Evolutionary conservation across 2,329 filamentous ascomycete genomes (phyloP).

Genomic region (Chaetomium sp.): DNA sequence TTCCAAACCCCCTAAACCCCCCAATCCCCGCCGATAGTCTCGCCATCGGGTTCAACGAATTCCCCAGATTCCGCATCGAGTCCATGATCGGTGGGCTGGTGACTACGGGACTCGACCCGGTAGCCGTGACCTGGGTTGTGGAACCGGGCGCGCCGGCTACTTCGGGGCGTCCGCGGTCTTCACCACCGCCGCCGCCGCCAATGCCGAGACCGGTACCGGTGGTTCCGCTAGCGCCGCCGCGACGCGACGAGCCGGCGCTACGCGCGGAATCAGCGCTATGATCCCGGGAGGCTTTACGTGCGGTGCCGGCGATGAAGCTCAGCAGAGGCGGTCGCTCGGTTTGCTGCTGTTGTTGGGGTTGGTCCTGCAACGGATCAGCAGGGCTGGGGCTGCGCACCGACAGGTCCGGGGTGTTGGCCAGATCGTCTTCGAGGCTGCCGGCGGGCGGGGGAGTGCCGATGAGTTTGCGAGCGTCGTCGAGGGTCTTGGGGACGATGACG

Average conservation of each 20-base stretch:
- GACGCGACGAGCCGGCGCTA: slow-evolving; percentile 53
- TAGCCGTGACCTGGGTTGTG: slow-evolving; percentile 25
- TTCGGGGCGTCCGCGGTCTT: too few relatives aligned
- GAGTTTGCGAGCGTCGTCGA: slow-evolving; percentile 87
- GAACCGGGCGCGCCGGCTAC: neutral
- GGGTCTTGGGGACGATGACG: slow-evolving; percentile 70
- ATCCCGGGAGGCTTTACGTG: slow-evolving; percentile 54
- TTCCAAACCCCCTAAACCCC: slow-evolving; percentile 69
- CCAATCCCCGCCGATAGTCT: slow-evolving; percentile 64
- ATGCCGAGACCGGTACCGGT: slow-evolving; percentile 4
- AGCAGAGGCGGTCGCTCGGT: slow-evolving; percentile 40
- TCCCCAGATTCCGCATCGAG: slow-evolving; percentile 74
- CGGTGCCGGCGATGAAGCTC: slow-evolving; percentile 59
- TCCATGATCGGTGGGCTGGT: slow-evolving; percentile 62
- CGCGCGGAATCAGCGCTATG: slow-evolving; percentile 67
- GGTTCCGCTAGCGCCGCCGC: slow-evolving; percentile 34
- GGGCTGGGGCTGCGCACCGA: neutral
- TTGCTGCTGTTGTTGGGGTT: neutral
- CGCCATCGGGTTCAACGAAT: slow-evolving; percentile 74
- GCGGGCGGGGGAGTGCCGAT: slow-evolving; percentile 62
- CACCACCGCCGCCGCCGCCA: too few relatives aligned
- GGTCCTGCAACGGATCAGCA: neutral
- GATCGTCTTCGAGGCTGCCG: neutral
- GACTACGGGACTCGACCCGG: slow-evolving; percentile 27
- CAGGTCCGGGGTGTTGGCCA: neutral